Percentiles rank a stretch among this genome's conserved stretches.
Conservation (phyloP, 2,329 filamentous ascomycete species). For the Calonectria leucothoes region DNA sequence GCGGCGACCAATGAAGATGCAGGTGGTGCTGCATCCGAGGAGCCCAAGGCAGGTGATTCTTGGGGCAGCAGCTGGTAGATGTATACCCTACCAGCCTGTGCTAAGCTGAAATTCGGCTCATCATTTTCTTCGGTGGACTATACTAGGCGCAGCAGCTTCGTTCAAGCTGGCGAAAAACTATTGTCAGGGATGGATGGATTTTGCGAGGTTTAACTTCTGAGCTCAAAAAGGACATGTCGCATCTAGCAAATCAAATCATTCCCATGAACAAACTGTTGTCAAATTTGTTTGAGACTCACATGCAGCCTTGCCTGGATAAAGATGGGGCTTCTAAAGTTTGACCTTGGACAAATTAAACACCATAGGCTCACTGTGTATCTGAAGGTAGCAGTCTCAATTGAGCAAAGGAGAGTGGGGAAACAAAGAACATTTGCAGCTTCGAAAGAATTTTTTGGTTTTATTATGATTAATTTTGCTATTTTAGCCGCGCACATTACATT, state of each 20-base stretch:
- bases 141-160: background rate
- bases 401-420: too few species aligned
- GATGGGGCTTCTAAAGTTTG: too few species aligned
- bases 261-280: background rate
- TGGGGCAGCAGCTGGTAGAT: background rate
- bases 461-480: background rate
- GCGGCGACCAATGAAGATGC: background rate
- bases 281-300: too few species aligned
- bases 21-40: background rate
- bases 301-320: too few species aligned
- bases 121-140: background rate
- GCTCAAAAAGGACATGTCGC: background rate
- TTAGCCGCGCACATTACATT: constrained; percentile 40
- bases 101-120: background rate
- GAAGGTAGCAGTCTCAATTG: too few species aligned
- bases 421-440: background rate
- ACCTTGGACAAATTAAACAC: too few species aligned
- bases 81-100: background rate
- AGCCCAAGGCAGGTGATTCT: background rate
- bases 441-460: background rate
- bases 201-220: constrained; percentile 6
- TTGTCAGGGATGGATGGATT: constrained; percentile 17
- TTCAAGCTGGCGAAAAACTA: background rate
- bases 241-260: background rate
- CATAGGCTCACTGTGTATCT: too few species aligned